Evolutionary conservation across 2,329 filamentous ascomycete genomes (phyloP), one percentile per base, ranked within the genome.

Genomic region (Ophiocordyceps camponoti-saundersi): DNA sequence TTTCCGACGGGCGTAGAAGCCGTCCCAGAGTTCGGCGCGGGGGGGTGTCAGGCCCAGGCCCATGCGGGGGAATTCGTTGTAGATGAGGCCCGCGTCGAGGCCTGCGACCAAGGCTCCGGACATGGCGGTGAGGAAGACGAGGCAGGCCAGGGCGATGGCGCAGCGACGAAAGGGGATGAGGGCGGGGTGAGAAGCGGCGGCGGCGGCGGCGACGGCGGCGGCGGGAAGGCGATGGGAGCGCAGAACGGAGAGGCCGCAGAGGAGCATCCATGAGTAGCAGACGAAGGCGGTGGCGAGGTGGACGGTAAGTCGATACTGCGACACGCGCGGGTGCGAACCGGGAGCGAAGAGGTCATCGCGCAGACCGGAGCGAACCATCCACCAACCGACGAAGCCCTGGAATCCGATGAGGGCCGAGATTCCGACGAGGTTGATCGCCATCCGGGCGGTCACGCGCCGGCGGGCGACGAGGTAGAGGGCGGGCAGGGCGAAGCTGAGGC

Each of bases 61-160:
- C 92, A 98, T 98, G 65, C 77, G 85, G 7, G 92, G 92, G 63
- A 98, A 96, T 64, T 98, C 88, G 62, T 98, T 98, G 72, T 98
- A 98, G 65, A 98, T 96, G 48, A 98, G 73, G 10, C 92, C 92
- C 10, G 92, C 92, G 60, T 98, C 92, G 15, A 98, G 80, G 30
- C 92, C 92, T 7, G 92, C 92, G 30, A 98, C 92, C 2, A 98
- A 75, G 6, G 82, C 90, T 47, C 90, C 92, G 4, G 92, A 95
- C 76, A 98, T 85, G 58, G 85, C 88, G 4, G 92, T 98, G 32
- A 75, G 71, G 65, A 95, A 96, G 55, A 94, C 80, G 23, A 98
- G 75, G 3, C 72, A 69, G 10, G 82, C 75, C 23, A 96, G 72
- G 2, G 72, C 81, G 6, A 78, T 72, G 21, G 87, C 80, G 20